Evolutionary conservation across 148 eudicot species (phyloP), one percentile per base, ranked within the genome.

Genomic region (Arbutus unedo): DNA sequence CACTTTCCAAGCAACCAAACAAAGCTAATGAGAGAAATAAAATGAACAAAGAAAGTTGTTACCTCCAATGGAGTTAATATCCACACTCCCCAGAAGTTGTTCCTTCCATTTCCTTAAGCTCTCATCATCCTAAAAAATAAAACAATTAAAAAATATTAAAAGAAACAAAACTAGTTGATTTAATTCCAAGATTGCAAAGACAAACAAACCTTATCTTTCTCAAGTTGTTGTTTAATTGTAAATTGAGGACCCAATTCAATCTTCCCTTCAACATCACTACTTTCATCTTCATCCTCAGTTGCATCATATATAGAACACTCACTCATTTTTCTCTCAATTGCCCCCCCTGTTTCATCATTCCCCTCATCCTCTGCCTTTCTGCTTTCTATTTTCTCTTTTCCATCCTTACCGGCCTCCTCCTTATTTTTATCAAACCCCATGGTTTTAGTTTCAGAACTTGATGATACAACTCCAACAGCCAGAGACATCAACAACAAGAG

Each of bases 31-130:
- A 66, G 71, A 66, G 43, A 66, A 66, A 66, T 15, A 66, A 66
- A 25, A 10, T 64, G 10, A 10, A 23, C 10, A 66, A 2, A 9
- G 15, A 14, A 3, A 5, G 74, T 41, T 19, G 53, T 57, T 88
- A 93, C 98, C 98, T 92, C 91, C 94, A 88, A 90, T 86, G 80
- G 81, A 84, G 79, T 48, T 86, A 71, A 90, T 85, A 90, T 94
- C 92, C 82, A 94, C 95, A 82, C 84, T 82, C 74, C 98, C 98
- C 80, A 94, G 90, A 54, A 94, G 94, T 57, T 92, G 94, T 77
- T 94, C 97, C 75, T 93, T 93, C 97, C 97, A 94, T 84, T 87
- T 92, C 88, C 95, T 92, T 88, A 94, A 84, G 87, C 98, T 94
- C 85, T 94, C 98, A 88, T 94, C 98, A 85, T 94, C 98, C 95